These are phyloP conservation scores for Phytophthora constricta DNA, from an alignment of 352 stramenopile species.

Conservation along the genomic window DNA sequence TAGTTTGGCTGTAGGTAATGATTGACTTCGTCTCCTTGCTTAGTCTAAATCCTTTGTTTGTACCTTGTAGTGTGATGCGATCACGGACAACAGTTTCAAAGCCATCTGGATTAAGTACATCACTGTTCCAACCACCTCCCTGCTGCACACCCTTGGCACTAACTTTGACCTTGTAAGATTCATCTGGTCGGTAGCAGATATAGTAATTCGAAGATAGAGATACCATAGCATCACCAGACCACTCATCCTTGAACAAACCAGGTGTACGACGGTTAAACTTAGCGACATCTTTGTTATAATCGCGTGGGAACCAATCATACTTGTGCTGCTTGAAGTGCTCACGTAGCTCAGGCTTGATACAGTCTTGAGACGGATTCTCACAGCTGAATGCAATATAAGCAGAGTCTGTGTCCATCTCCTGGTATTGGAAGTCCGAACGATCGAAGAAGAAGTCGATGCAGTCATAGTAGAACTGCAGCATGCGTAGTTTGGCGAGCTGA, in stretches of 20 bases:
- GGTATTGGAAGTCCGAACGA: too few relatives aligned
- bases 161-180: constrained; percentile 4
- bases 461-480: too few relatives aligned
- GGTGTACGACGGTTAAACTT: constrained; percentile 12
- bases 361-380: constrained; percentile 6
- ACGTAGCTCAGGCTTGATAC: constrained; percentile 15
- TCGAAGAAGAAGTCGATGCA: too few relatives aligned
- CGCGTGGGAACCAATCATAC: too few relatives aligned
- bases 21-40: constrained; percentile 31
- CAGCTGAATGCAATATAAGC: constrained; percentile 9
- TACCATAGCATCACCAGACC: constrained; percentile 23
- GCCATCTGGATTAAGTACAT: too few relatives aligned
- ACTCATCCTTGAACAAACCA: constrained; percentile 35
- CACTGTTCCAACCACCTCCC: too few relatives aligned
- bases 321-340: constrained; percentile 6
- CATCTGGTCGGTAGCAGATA: constrained; percentile 34
- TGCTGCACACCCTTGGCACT: too few relatives aligned
- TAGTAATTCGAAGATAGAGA: constrained; percentile 31
- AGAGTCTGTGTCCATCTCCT: too few relatives aligned
- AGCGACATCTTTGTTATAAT: neutral
- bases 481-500: too few relatives aligned
- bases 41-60: constrained; percentile 36
- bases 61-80: constrained; percentile 25
- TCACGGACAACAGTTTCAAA: too few relatives aligned
- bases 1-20: constrained; percentile 34